These are phyloP conservation scores for Phytopythium chamaehyphon DNA, from an alignment of 352 stramenopile genomes.

Conservation along the genomic window DNA sequence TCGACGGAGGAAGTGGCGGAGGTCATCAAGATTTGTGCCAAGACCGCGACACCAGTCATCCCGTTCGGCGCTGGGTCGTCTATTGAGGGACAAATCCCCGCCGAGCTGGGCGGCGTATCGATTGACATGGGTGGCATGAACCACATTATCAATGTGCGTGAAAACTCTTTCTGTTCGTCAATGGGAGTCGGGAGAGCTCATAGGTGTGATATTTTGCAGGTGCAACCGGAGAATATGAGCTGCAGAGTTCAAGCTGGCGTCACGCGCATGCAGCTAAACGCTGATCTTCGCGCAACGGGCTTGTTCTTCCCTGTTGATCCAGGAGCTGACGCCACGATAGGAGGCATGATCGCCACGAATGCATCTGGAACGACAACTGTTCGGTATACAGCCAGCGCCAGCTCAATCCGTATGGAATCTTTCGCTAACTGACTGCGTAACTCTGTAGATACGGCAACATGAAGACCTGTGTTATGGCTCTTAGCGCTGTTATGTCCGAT, in stretches of 20 bases:
- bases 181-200: not conserved
- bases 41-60: conserved; percentile 85
- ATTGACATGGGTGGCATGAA: conserved; percentile 87
- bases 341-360: conserved; percentile 91
- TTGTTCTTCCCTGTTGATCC: conserved; percentile 95
- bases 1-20: conserved; percentile 85
- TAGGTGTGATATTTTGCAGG: conserved; percentile 5
- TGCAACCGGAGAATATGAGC: conserved; percentile 72
- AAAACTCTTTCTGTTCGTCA: no score
- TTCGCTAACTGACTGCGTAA: no score
- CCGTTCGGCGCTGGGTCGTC: conserved; percentile 90
- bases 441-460: conserved; percentile 90
- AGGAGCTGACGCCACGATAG: conserved; percentile 92
- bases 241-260: conserved; percentile 91
- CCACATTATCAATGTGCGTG: conserved; percentile 39
- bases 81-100: conserved; percentile 93
- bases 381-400: conserved; percentile 13
- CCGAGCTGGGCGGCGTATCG: conserved; percentile 84
- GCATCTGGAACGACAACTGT: conserved; percentile 81
- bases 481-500: conserved; percentile 91
- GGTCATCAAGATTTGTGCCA: conserved; percentile 86
- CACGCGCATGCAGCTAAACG: conserved; percentile 88
- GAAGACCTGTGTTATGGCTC: conserved; percentile 92
- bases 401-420: no score
- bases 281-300: conserved; percentile 74